Conservation (phyloP, 2,329 filamentous ascomycete genomes). For the Cylindrodendrum hubeiense region DNA sequence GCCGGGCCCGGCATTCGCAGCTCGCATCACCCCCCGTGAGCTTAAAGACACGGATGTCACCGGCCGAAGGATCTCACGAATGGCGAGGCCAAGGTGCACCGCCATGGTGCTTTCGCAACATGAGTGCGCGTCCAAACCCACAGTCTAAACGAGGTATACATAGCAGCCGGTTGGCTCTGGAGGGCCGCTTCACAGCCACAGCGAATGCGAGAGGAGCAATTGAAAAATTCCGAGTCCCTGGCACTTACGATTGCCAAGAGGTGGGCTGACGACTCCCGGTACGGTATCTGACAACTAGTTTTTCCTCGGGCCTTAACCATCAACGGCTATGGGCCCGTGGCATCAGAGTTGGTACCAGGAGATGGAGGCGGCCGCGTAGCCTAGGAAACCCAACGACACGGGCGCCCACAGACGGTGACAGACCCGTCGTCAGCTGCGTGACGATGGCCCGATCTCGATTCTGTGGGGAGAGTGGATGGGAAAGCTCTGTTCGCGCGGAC, state of each 20-base stretch:
- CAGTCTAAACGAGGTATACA: slow-evolving; percentile 2
- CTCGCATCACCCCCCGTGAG: slow-evolving; percentile 7
- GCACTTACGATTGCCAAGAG: slow-evolving; percentile 37
- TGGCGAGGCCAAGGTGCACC: slow-evolving; percentile 30
- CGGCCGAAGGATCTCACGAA: slow-evolving; percentile 1
- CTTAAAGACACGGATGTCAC: slow-evolving; percentile 14
- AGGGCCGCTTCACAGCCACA: slow-evolving; percentile 39
- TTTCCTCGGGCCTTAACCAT: slow-evolving; percentile 2
- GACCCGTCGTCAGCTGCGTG: slow-evolving; percentile 4
- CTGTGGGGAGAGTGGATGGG: slow-evolving; percentile 27
- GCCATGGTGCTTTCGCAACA: slow-evolving; percentile 35
- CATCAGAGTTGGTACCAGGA: background rate
- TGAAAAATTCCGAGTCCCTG: slow-evolving; percentile 27
- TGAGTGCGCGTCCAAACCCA: slow-evolving; percentile 19
- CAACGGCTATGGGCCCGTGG: background rate
- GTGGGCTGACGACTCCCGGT: slow-evolving; percentile 37
- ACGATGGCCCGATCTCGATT: slow-evolving; percentile 25
- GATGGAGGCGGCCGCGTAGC: slow-evolving; percentile 17
- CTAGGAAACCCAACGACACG: slow-evolving; percentile 17
- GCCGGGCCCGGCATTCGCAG: slow-evolving; percentile 30
- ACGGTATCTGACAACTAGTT: background rate
- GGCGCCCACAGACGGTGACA: background rate
- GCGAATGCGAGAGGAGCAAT: slow-evolving; percentile 19
- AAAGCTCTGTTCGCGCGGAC: slow-evolving; percentile 1
- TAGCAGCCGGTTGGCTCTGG: slow-evolving; percentile 3